Evolutionary conservation across 345 rosid species (phyloP).

Genomic region (Mallotus nudiflorus): DNA sequence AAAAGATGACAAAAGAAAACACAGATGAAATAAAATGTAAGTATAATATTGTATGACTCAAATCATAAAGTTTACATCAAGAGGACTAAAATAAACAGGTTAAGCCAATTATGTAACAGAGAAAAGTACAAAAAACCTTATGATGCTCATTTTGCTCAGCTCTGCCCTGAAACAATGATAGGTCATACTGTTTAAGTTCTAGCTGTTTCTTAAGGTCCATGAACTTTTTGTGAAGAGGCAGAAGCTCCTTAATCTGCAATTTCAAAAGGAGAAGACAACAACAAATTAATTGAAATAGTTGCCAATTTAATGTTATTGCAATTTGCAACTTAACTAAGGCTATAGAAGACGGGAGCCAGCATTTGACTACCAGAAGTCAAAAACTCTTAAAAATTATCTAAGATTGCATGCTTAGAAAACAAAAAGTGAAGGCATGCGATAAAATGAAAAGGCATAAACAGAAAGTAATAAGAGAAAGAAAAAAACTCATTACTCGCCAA

Average conservation of each 20-base stretch:
- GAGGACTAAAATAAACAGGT: conserved; percentile 9
- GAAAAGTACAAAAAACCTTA: conserved; percentile 54
- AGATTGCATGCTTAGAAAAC: neutral
- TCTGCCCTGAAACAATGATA: conserved; percentile 81
- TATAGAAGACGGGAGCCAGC: neutral
- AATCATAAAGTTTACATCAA: conserved; percentile 14
- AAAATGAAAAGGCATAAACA: neutral
- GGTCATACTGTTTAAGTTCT: conserved; percentile 84
- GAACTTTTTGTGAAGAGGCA: conserved; percentile 72
- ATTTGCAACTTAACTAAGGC: neutral
- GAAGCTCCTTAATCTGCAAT: conserved; percentile 74
- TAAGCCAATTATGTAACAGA: conserved; percentile 9
- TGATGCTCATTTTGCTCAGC: conserved; percentile 98
- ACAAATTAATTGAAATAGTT: neutral
- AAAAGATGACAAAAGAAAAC: conserved; percentile 8
- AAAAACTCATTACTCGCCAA: too few species aligned
- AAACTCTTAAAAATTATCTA: neutral
- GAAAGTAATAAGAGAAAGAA: too few species aligned
- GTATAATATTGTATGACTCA: conserved; percentile 6
- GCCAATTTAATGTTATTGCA: neutral
- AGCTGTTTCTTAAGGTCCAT: conserved; percentile 67
- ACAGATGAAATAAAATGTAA: conserved; percentile 9
- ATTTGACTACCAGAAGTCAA: neutral
- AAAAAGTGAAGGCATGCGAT: neutral
- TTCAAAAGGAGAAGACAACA: conserved; percentile 27